Percentiles rank a stretch among this genome's conserved stretches.
Evolutionary conservation across 768 basidiomycete species (phyloP).

Genomic region (Candolleomyces efflorescens): DNA sequence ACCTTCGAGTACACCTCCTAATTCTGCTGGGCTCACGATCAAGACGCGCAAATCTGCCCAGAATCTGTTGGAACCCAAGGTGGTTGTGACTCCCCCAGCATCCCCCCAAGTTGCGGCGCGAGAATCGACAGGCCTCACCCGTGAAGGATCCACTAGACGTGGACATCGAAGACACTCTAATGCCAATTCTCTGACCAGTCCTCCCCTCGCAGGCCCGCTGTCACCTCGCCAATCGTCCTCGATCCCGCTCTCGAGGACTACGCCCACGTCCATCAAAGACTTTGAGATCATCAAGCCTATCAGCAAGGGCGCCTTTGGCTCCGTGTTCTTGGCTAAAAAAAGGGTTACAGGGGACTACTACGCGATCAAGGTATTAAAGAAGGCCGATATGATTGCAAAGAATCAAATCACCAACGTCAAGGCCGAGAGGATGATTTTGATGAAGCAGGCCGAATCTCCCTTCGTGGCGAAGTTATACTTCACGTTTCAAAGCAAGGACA

Average conservation of each 20-base stretch:
- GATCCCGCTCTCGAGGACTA: slow-evolving; percentile 72
- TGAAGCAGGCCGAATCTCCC: slow-evolving; percentile 98
- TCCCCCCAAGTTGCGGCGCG: slow-evolving; percentile 58
- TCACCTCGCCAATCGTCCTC: slow-evolving; percentile 85
- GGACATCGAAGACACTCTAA: slow-evolving; percentile 71
- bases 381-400: slow-evolving; percentile 99
- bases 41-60: slow-evolving; percentile 63
- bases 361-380: slow-evolving; percentile 99
- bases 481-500: slow-evolving; percentile 99
- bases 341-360: slow-evolving; percentile 97
- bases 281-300: slow-evolving; percentile 99
- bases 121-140: slow-evolving; percentile 34
- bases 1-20: not conserved
- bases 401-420: slow-evolving; percentile 99
- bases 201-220: slow-evolving; percentile 61
- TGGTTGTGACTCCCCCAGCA: slow-evolving; percentile 69
- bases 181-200: slow-evolving; percentile 56
- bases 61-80: slow-evolving; percentile 61
- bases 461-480: slow-evolving; percentile 98
- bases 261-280: slow-evolving; percentile 93
- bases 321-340: slow-evolving; percentile 98
- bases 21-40: slow-evolving; percentile 32
- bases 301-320: slow-evolving; percentile 97
- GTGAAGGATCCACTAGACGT: slow-evolving; percentile 42
- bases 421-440: slow-evolving; percentile 98